Base-by-base conservation (phyloP, 768 basidiomycete species). In the Tylopilus rubrobrunneus region DNA sequence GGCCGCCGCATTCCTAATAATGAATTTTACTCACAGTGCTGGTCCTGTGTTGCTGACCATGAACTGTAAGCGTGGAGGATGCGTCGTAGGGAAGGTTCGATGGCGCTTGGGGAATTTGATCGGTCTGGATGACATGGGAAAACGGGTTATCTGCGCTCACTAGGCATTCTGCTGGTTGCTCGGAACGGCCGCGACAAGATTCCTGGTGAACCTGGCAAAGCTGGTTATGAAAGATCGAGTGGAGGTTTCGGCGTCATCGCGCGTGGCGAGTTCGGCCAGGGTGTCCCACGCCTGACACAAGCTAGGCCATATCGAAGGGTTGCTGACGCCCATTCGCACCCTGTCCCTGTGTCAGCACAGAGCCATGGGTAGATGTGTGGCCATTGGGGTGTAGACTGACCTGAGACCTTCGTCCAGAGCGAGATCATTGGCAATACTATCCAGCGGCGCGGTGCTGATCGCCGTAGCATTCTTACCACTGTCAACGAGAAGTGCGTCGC, bases 171-270 rank as follows among this genome's bases (percentile, higher is more conserved):
- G 63, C 66, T 97, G 94, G 70, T 92, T 91, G n/a, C 67, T 66
- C 8, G 82, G 77, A 15, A 85, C 78, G 7, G 84, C 89, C 10
- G 91, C 91, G 33, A 90, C 83, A 10, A 94, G 70, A 66, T 97
- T 95, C 55, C 94, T 80, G 14, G 89, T 92, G 64, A 95, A 85
- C 62, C 83, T 86, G 8, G 84, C 86, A 21, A 92, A 62, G 60
- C 73, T 76, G n/a, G 70, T 71, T 54, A 78, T 77, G 11, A 83
- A 66, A 1, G 61, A 58, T 46, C 72, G 73, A 7, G 78, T 73
- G 27, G 65, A 59, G 11, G 64, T 56, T 51, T 75, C 57, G 21
- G 54, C 67, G 46, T 73, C 66, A 19, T 67, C 63, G 14, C 67
- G 49, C 62, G 64, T 77, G 68, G 61, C 77, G 71, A 61, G 60